Conservation (phyloP, 352 stramenopile species). For the Phytophthora sojae region DNA sequence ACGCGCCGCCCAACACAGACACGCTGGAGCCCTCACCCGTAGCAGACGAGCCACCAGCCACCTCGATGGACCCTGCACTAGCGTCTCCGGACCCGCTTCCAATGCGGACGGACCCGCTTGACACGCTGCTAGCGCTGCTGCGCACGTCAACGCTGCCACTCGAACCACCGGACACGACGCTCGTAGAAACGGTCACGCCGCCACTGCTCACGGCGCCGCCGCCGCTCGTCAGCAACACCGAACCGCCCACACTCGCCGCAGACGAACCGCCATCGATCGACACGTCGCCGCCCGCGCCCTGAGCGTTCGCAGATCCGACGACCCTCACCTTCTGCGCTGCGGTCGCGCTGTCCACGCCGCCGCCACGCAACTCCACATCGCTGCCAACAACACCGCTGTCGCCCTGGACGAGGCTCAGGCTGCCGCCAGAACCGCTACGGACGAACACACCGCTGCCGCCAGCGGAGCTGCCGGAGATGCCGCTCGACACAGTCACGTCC, state of each 20-base stretch:
- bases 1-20: slow-evolving; percentile 28
- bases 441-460: slow-evolving; percentile 26
- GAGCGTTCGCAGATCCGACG: slow-evolving; percentile 32
- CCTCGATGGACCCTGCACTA: slow-evolving; percentile 31
- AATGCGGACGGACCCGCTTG: slow-evolving; percentile 30
- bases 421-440: slow-evolving; percentile 32
- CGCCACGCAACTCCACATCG: slow-evolving; percentile 36
- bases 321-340: slow-evolving; percentile 33
- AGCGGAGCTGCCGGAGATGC: slow-evolving; percentile 13
- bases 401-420: slow-evolving; percentile 31
- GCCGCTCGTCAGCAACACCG: slow-evolving; percentile 30
- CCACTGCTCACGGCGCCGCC: slow-evolving; percentile 25
- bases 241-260: slow-evolving; percentile 15
- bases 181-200: slow-evolving; percentile 25
- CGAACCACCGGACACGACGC: slow-evolving; percentile 18
- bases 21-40: slow-evolving; percentile 31
- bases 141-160: slow-evolving; percentile 24
- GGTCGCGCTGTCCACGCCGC: slow-evolving; percentile 17
- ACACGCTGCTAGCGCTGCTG: slow-evolving; percentile 28
- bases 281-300: slow-evolving; percentile 35
- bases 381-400: slow-evolving; percentile 26
- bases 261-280: slow-evolving; percentile 35
- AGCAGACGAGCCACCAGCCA: slow-evolving; percentile 37
- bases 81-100: slow-evolving; percentile 25
- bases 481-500: slow-evolving; percentile 35